Evolutionary conservation across 768 basidiomycete species (phyloP).

Genomic region (Leccinum disarticulatum): DNA sequence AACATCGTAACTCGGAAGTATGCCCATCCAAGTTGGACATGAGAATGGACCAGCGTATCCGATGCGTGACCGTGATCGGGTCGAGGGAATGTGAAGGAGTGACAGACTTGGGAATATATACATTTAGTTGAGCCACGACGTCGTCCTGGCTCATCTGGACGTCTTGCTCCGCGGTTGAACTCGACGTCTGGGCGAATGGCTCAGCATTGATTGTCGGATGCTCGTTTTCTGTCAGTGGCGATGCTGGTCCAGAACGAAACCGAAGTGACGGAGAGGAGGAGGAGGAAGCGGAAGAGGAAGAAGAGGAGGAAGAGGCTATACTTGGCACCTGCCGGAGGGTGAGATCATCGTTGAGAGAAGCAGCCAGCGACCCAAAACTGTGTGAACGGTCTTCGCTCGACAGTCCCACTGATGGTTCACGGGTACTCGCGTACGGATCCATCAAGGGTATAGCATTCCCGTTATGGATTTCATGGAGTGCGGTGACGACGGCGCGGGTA

Average conservation of each 20-base stretch:
- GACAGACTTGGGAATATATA: conserved; percentile 57
- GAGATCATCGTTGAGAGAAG: conserved; percentile 12
- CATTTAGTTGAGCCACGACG: conserved; percentile 56
- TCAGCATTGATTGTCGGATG: conserved; percentile 6
- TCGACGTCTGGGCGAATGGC: conserved; percentile 8
- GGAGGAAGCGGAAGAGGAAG: neutral
- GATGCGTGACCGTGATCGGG: conserved; percentile 75
- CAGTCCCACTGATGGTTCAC: conserved; percentile 13
- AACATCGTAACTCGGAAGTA: conserved; percentile 91
- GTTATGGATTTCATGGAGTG: conserved; percentile 66
- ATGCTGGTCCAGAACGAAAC: neutral
- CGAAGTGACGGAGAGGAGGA: conserved; percentile 19
- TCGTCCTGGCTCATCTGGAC: conserved; percentile 41
- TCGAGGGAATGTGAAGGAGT: conserved; percentile 75
- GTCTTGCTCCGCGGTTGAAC: conserved; percentile 14
- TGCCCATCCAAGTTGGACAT: conserved; percentile 90
- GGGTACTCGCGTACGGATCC: conserved; percentile 13
- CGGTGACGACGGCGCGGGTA: conserved; percentile 56
- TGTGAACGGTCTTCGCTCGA: conserved; percentile 16
- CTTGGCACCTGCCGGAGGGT: conserved; percentile 16
- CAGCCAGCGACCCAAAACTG: conserved; percentile 15
- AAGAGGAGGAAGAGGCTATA: conserved; percentile 8
- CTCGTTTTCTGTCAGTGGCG: neutral
- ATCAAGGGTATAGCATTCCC: conserved; percentile 49
- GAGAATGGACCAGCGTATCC: conserved; percentile 76